phyloP scores from a whole-genome alignment of 129 eudicot genomes.

The Calendula officinalis region DNA sequence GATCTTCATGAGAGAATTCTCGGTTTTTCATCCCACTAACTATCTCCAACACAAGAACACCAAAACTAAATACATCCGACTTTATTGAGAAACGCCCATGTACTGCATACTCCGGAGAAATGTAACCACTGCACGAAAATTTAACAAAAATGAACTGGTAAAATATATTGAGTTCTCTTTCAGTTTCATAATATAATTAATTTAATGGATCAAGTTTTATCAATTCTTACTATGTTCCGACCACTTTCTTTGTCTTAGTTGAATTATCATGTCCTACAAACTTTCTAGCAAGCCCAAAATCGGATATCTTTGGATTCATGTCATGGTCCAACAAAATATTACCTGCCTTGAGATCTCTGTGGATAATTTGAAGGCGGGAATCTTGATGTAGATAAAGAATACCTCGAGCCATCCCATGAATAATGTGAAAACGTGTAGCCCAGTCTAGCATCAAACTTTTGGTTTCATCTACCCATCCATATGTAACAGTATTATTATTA shows the following conservation, averaged over 20 bases:
- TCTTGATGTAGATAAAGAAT: conserved; percentile 12
- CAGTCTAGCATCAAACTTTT: background rate
- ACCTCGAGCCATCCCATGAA: conserved; percentile 12
- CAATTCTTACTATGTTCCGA: background rate
- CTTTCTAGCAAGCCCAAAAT: conserved; percentile 10
- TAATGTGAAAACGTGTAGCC: background rate
- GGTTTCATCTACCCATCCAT: background rate
- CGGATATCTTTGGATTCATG: conserved; percentile 6
- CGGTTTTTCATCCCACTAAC: conserved; percentile 30
- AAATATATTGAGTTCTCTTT: no score
- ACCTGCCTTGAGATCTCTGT: conserved; percentile 10
- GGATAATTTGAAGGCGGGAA: conserved; percentile 7
- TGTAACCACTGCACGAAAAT: conserved; percentile 29
- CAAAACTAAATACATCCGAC: conserved; percentile 37
- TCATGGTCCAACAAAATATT: background rate
- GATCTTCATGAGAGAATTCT: conserved; percentile 24
- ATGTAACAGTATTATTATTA: no score
- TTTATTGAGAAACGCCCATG: conserved; percentile 28
- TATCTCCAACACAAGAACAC: conserved; percentile 35
- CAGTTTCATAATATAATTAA: no score
- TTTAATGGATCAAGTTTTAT: no score
- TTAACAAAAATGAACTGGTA: conserved; percentile 4
- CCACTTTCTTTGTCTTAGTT: conserved; percentile 5
- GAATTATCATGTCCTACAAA: background rate
- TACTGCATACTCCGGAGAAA: conserved; percentile 34